A percentile compares a stretch with the other conserved stretches of the same genome.
Conservation (phyloP, 345 rosid species). For the Eucalyptus camaldulensis region DNA sequence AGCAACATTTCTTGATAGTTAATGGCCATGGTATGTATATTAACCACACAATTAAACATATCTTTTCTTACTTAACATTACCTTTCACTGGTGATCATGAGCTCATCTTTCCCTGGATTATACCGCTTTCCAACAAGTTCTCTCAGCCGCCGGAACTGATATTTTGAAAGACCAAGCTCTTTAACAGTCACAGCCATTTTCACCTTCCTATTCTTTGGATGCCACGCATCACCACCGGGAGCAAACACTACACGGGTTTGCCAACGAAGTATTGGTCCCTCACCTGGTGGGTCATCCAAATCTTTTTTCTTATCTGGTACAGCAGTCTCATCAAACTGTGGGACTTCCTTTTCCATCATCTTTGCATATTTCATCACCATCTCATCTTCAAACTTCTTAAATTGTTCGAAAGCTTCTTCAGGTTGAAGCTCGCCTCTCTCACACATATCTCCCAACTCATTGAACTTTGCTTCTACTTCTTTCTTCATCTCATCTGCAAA, state of each 20-base stretch:
- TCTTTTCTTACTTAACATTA: background rate
- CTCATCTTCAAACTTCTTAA: slow-evolving; percentile 85
- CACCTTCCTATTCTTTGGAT: slow-evolving; percentile 93
- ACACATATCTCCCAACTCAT: slow-evolving; percentile 81
- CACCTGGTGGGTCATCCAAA: slow-evolving; percentile 75
- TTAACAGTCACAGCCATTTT: slow-evolving; percentile 89
- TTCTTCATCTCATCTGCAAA: slow-evolving; percentile 68
- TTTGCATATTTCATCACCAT: slow-evolving; percentile 56
- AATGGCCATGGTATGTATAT: background rate
- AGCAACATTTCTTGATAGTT: background rate
- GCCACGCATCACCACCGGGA: slow-evolving; percentile 99
- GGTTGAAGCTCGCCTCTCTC: slow-evolving; percentile 71
- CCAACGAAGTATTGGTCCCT: slow-evolving; percentile 93
- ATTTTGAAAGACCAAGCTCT: slow-evolving; percentile 87
- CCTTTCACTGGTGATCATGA: slow-evolving; percentile 94
- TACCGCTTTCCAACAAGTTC: slow-evolving; percentile 87
- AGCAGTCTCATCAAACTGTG: slow-evolving; percentile 40
- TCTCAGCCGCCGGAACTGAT: slow-evolving; percentile 60
- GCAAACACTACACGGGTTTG: slow-evolving; percentile 73
- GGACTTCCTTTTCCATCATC: slow-evolving; percentile 54
- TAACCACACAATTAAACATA: background rate
- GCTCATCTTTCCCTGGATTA: slow-evolving; percentile 91
- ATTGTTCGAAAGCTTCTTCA: slow-evolving; percentile 70
- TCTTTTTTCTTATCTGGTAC: slow-evolving; percentile 36
- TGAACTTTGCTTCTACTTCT: slow-evolving; percentile 65